Percentiles rank a stretch among this genome's conserved stretches.
These are phyloP conservation scores for Penicillium polonicum DNA, from an alignment of 2,329 filamentous ascomycete genomes.

Conservation along the genomic window DNA sequence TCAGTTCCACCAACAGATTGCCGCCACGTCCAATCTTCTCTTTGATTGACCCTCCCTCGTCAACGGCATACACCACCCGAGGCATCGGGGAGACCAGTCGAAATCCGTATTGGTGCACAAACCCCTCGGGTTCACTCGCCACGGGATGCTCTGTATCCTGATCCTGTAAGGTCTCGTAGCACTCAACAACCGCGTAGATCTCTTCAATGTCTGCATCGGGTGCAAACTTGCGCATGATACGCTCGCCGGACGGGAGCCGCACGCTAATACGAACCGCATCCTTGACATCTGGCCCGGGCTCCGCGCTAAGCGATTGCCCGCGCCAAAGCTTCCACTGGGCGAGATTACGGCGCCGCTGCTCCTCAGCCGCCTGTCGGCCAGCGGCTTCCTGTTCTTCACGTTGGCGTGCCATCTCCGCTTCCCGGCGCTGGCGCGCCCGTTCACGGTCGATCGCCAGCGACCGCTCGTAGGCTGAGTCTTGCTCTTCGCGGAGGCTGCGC, in stretches of 20 bases:
- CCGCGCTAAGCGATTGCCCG: constrained; percentile 62
- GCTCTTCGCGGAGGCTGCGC: constrained; percentile 78
- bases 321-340: constrained; percentile 81
- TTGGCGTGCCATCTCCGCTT: constrained; percentile 66
- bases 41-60: constrained; percentile 63
- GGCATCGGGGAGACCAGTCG: constrained; percentile 82
- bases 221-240: constrained; percentile 74
- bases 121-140: constrained; percentile 60
- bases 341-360: constrained; percentile 54
- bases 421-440: constrained; percentile 70
- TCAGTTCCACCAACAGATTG: constrained; percentile 82
- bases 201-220: constrained; percentile 75
- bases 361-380: constrained; percentile 62
- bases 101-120: constrained; percentile 82
- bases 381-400: constrained; percentile 66
- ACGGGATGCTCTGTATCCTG: constrained; percentile 39
- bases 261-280: constrained; percentile 71
- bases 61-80: constrained; percentile 72
- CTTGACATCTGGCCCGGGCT: constrained; percentile 64
- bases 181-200: constrained; percentile 94
- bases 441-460: constrained; percentile 86
- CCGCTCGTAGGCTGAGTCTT: constrained; percentile 91
- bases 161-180: constrained; percentile 64
- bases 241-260: constrained; percentile 63
- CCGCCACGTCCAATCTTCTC: constrained; percentile 77